Evolutionary conservation across 371 early-diverging fungal genomes (phyloP).

Genomic region (Rhizopus delemar): DNA sequence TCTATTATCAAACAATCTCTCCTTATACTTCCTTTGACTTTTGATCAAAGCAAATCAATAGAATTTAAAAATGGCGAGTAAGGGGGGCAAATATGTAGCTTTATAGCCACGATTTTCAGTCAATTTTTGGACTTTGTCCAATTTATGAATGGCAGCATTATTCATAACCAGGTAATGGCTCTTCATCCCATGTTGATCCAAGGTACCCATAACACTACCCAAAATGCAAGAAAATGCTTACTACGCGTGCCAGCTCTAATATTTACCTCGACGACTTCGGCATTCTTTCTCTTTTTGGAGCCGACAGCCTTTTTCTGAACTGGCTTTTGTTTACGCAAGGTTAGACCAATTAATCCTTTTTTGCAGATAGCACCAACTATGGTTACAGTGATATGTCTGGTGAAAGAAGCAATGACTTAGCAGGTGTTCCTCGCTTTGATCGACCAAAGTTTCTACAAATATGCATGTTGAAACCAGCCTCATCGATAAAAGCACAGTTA

Average conservation of each 20-base stretch:
- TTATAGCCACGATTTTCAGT: constrained; percentile 16
- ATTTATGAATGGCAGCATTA: constrained; percentile 19
- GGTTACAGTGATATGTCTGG: constrained; percentile 13
- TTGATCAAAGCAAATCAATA: constrained; percentile 9
- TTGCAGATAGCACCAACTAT: constrained; percentile 21
- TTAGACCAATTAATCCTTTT: constrained; percentile 14
- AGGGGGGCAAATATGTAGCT: constrained; percentile 13
- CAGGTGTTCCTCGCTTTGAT: constrained; percentile 16
- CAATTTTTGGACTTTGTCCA: constrained; percentile 4
- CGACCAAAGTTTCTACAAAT: constrained; percentile 15
- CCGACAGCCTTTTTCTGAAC: constrained; percentile 12
- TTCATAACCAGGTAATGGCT: constrained; percentile 15
- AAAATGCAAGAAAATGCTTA: constrained; percentile 14
- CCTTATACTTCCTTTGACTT: constrained; percentile 1
- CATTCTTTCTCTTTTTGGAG: constrained; percentile 7
- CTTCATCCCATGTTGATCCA: constrained; percentile 17
- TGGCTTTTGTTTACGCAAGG: constrained; percentile 18
- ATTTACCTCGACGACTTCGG: constrained; percentile 6
- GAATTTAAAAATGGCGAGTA: constrained; percentile 21
- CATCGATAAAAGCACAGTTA: constrained; percentile 19
- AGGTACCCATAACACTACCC: constrained; percentile 15
- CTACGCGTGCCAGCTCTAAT: constrained; percentile 15
- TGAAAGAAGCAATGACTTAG: constrained; percentile 15
- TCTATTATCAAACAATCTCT: constrained; percentile 22
- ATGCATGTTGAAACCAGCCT: constrained; percentile 22